Evolutionary conservation across 352 stramenopile species (phyloP).

Genomic region (Peronospora farinosa): DNA sequence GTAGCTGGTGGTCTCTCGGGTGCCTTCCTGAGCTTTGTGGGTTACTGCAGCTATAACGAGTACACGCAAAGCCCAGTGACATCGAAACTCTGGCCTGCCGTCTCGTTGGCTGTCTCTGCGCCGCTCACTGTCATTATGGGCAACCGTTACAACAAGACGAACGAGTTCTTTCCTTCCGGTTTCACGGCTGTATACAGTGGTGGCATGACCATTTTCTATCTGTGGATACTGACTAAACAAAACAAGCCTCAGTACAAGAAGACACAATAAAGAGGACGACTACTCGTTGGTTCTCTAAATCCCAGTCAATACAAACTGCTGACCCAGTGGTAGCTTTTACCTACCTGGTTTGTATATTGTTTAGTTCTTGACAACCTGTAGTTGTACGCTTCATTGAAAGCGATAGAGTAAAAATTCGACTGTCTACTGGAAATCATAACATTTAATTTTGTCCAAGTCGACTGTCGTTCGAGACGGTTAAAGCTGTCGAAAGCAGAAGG

Average conservation of each 20-base stretch:
- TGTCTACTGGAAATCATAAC: too few species aligned
- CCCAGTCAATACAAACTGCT: neutral
- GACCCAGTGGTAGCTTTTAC: neutral
- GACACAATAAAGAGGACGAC: conserved; percentile 31
- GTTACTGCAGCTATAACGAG: conserved; percentile 82
- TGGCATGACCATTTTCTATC: conserved; percentile 77
- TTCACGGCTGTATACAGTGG: conserved; percentile 56
- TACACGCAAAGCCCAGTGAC: conserved; percentile 73
- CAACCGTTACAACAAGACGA: conserved; percentile 68
- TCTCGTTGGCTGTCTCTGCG: conserved; percentile 61
- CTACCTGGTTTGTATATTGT: too few species aligned
- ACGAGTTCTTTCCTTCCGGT: conserved; percentile 65
- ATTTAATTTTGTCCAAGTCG: too few species aligned
- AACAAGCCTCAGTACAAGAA: conserved; percentile 82
- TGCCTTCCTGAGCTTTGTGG: conserved; percentile 69
- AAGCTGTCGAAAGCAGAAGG: conserved; percentile 2
- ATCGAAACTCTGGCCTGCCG: conserved; percentile 72
- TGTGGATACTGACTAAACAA: conserved; percentile 58
- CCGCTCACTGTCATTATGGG: conserved; percentile 71
- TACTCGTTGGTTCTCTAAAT: neutral
- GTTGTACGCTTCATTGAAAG: too few species aligned
- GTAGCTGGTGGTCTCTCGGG: conserved; percentile 58
- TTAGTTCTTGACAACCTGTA: too few species aligned
- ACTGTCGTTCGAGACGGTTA: conserved; percentile 7
- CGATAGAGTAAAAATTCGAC: too few species aligned